These are phyloP conservation scores for Symmetrospora coprosmae DNA, from an alignment of 768 basidiomycete species.

Conservation along the genomic window DNA sequence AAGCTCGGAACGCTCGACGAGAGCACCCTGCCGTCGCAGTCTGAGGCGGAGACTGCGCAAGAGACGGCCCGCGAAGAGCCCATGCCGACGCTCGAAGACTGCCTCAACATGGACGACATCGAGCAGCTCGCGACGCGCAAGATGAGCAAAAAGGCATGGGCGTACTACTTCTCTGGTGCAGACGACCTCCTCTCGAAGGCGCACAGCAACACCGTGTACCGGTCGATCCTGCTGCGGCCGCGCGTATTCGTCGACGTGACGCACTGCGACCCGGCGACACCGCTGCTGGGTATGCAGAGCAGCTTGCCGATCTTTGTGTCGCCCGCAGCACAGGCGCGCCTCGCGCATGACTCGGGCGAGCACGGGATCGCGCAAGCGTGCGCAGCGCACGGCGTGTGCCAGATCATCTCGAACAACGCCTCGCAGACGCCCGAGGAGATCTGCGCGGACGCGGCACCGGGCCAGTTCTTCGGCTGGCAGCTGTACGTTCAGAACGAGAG, in stretches of 20 bases:
- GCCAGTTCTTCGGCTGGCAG: conserved; percentile 39
- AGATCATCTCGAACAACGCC: conserved; percentile 24
- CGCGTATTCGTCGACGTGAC: conserved; percentile 75
- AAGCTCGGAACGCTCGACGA: conserved; percentile 4
- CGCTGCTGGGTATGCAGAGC: conserved; percentile 36
- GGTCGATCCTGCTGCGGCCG: conserved; percentile 72
- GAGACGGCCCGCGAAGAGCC: not conserved
- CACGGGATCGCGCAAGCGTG: conserved; percentile 35
- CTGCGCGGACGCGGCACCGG: conserved; percentile 35
- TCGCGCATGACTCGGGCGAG: conserved; percentile 39
- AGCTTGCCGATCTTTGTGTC: conserved; percentile 39
- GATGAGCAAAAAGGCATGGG: conserved; percentile 25
- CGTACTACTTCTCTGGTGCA: conserved; percentile 73
- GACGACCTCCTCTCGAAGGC: conserved; percentile 49
- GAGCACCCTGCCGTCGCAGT: not conserved
- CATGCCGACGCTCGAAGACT: conserved; percentile 10
- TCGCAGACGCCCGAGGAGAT: not conserved
- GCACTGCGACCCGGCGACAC: conserved; percentile 43
- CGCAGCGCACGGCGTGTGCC: conserved; percentile 31
- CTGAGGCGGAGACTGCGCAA: not conserved
- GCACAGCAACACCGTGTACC: conserved; percentile 55
- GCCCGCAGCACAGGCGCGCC: conserved; percentile 39
- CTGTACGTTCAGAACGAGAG: conserved; percentile 70
- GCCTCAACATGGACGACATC: conserved; percentile 30
- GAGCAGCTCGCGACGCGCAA: conserved; percentile 7